Base-by-base conservation (phyloP, 352 stramenopile genomes). In the Globisporangium rhizosaccharum region DNA sequence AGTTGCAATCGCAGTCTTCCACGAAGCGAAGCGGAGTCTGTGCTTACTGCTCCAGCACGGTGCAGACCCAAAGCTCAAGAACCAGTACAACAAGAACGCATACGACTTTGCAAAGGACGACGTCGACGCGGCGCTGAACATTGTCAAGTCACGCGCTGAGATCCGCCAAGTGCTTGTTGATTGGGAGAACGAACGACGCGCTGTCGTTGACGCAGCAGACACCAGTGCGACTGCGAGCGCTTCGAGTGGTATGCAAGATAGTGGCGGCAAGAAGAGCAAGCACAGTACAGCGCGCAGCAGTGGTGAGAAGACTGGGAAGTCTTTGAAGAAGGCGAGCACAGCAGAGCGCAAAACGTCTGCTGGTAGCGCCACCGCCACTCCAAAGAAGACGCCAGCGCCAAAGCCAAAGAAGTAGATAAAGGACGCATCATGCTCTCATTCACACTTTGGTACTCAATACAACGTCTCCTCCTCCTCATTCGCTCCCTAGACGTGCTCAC, bases 21-120 rank as follows among this genome's bases (percentile, higher is more conserved):
- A 96, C 61, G 84, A 92, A 48, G 71, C 85, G 4, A 96, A 95
- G 61, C 79, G 68, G 53, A 76, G 72, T 30, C 50, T 94, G 20
- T 66, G 70, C 20, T 30, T 95, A 20, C 56, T 97, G 23, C 70
- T 97, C 11, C 71, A 90, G 20, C 73, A 95, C 47, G 87, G 86
- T 18, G 85, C 71, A 0, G 82, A 96, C 50, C 89, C 89, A 9
- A 85, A 69, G 36, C 68, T 96, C 5, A 94, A 93, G 59, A 96
- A 95, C 37, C 80, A 89, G 53, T 96, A 96, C 75, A 94, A 94
- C 67, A 96, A 96, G 59, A 92, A 82, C 50, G 85, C 87, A 0
- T 96, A 88, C 47, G 88, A 96, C 61, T 82, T 96, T 37, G 89
- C 89, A 2, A 88, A 96, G 58, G 89, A 96, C 52, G 84, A 96